A percentile compares a stretch with the other conserved stretches of the same genome.
phyloP scores from a whole-genome alignment of 2,329 filamentous ascomycete genomes.

The Stemphylium beticola region DNA sequence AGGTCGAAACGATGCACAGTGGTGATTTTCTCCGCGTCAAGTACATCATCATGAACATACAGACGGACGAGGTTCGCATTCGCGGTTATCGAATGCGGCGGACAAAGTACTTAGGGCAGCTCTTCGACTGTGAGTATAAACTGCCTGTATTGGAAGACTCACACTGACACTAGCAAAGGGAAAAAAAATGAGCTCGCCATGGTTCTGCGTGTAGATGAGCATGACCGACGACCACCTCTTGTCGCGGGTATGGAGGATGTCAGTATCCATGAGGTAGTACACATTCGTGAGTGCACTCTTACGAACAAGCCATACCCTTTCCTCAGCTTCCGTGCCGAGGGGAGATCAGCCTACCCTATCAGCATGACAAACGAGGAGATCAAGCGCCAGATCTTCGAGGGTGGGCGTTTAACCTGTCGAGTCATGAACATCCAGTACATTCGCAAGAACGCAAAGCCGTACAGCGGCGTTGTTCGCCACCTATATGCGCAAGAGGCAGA shows the following conservation, averaged over 20 bases:
- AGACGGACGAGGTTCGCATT: constrained; percentile 24
- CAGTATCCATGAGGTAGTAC: neutral
- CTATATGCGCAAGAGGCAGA: constrained; percentile 7
- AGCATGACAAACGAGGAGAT: neutral
- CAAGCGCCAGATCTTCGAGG: constrained; percentile 4
- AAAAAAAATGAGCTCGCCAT: constrained; percentile 21
- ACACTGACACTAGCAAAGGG: constrained; percentile 13
- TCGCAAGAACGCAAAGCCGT: neutral
- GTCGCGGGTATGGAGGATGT: constrained; percentile 6
- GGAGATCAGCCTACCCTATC: neutral
- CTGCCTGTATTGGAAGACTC: neutral
- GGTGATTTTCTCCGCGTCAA: constrained; percentile 34
- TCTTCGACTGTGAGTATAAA: constrained; percentile 26
- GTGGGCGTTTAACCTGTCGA: constrained; percentile 2
- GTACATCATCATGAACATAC: constrained; percentile 22
- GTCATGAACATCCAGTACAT: constrained; percentile 1
- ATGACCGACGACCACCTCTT: neutral
- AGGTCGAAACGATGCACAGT: constrained; percentile 4
- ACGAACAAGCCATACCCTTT: constrained; percentile 11
- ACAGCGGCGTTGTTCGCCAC: constrained; percentile 9
- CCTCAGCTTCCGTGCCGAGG: neutral
- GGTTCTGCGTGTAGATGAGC: constrained; percentile 1
- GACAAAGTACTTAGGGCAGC: constrained; percentile 19
- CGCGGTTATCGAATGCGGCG: constrained; percentile 29
- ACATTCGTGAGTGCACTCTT: neutral